Evolutionary conservation across 768 basidiomycete genomes (phyloP).

Genomic region (Suillus bovinus): DNA sequence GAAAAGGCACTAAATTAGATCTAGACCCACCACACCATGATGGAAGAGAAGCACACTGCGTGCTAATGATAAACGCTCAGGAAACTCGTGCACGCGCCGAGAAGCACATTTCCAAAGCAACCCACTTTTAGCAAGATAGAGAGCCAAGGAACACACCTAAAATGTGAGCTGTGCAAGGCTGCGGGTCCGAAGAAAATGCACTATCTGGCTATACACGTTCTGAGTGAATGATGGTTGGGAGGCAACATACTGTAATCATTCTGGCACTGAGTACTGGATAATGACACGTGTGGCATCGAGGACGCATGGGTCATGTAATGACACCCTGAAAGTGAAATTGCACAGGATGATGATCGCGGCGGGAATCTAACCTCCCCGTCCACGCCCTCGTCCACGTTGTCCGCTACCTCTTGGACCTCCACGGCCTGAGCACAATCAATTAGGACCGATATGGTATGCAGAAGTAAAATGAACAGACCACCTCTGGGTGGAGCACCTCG

Average conservation of each 20-base stretch:
- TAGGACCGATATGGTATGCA: background rate
- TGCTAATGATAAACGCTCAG: background rate
- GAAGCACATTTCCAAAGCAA: background rate
- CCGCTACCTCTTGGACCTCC: slow-evolving; percentile 27
- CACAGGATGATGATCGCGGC: slow-evolving; percentile 5
- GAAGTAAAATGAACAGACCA: slow-evolving; percentile 30
- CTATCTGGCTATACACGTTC: background rate
- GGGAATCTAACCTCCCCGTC: slow-evolving; percentile 32
- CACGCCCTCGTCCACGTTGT: slow-evolving; percentile 30
- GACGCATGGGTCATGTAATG: slow-evolving; percentile 2
- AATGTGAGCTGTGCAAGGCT: background rate
- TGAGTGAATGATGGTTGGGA: background rate
- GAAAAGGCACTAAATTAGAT: slow-evolving; percentile 1
- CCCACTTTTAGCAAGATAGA: background rate
- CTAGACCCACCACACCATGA: background rate
- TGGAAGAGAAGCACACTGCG: background rate
- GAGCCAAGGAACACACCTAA: background rate
- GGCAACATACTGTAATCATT: slow-evolving; percentile 1
- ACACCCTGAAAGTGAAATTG: slow-evolving; percentile 2
- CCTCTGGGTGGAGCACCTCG: slow-evolving; percentile 44
- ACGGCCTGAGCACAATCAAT: slow-evolving; percentile 22
- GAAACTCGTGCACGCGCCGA: background rate
- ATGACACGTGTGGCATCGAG: background rate
- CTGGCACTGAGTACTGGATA: slow-evolving; percentile 1
- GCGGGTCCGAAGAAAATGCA: background rate